Conservation (phyloP, 106 monocot species). For the Ottelia alismoides region DNA sequence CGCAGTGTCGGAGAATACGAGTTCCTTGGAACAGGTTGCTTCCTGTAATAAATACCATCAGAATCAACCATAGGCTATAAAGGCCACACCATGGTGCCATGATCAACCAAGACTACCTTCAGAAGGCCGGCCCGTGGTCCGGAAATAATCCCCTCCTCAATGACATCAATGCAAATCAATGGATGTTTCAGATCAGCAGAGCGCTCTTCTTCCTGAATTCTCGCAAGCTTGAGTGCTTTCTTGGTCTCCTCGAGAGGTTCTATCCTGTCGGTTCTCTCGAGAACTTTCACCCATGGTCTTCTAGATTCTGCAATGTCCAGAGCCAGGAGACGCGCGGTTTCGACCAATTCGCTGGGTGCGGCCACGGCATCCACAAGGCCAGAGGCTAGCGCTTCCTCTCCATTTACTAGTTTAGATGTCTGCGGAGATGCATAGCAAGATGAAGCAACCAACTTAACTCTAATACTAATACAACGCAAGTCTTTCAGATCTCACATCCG, state of each 20-base stretch:
- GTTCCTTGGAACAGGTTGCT: constrained; percentile 40
- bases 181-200: constrained; percentile 71
- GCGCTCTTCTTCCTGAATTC: constrained; percentile 59
- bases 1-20: constrained; percentile 61
- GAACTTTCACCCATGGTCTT: constrained; percentile 77
- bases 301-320: constrained; percentile 67
- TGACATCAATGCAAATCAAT: constrained; percentile 74
- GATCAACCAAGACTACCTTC: constrained; percentile 53
- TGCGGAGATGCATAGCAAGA: constrained; percentile 15
- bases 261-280: constrained; percentile 77
- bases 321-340: constrained; percentile 64
- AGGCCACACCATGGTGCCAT: not conserved
- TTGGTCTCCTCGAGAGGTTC: constrained; percentile 73
- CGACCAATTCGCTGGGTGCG: constrained; percentile 47
- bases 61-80: not conserved
- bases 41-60: constrained; percentile 48
- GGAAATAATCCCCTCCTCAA: constrained; percentile 80
- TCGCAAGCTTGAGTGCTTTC: constrained; percentile 83
- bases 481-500: too few relatives aligned
- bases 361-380: constrained; percentile 86
- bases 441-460: too few relatives aligned
- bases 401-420: constrained; percentile 82
- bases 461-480: too few relatives aligned
- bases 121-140: constrained; percentile 82
- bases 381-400: constrained; percentile 53